Percentiles rank a stretch among this genome's conserved stretches.
Evolutionary conservation across 2,329 filamentous ascomycete species (phyloP).

Genomic region (Alternaria hordeiaustralica): DNA sequence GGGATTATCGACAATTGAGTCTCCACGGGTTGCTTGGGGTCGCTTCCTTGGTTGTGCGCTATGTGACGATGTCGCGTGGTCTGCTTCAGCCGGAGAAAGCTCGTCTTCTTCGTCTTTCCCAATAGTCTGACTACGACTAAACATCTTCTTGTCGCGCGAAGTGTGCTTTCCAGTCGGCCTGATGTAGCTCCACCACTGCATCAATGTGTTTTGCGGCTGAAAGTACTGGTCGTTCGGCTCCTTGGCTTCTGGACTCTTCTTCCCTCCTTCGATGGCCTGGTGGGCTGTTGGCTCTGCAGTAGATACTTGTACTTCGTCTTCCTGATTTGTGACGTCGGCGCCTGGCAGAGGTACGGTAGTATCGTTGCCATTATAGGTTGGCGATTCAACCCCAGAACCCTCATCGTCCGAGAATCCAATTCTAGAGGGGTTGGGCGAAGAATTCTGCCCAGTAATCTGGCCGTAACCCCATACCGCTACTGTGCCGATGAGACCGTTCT

Average conservation of each 20-base stretch:
- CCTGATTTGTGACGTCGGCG: conserved; percentile 69
- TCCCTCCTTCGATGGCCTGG: conserved; percentile 40
- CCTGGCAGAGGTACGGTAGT: conserved; percentile 74
- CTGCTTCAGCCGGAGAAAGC: conserved; percentile 9
- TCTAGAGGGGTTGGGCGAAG: conserved; percentile 63
- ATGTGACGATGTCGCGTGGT: conserved; percentile 18
- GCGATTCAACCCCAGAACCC: conserved; percentile 35
- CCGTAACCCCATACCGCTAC: conserved; percentile 95
- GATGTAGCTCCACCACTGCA: conserved; percentile 75
- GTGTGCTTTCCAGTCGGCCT: conserved; percentile 67
- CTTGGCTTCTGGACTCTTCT: conserved; percentile 29
- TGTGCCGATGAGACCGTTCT: conserved; percentile 90
- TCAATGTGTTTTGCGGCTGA: conserved; percentile 50
- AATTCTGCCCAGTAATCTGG: conserved; percentile 77
- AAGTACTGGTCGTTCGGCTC: conserved; percentile 27
- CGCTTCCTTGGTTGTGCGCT: conserved; percentile 40
- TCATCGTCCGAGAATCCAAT: conserved; percentile 39
- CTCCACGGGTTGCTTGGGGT: conserved; percentile 56
- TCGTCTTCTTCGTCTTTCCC: conserved; percentile 30
- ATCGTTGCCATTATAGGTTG: conserved; percentile 43
- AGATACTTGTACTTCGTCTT: conserved; percentile 61
- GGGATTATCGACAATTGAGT: conserved; percentile 57
- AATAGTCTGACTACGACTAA: conserved; percentile 48
- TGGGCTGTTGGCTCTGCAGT: conserved; percentile 39
- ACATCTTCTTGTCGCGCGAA: conserved; percentile 70